Evolutionary conservation across 148 eudicot species (phyloP).

Genomic region (Vaccinium corymbosum): DNA sequence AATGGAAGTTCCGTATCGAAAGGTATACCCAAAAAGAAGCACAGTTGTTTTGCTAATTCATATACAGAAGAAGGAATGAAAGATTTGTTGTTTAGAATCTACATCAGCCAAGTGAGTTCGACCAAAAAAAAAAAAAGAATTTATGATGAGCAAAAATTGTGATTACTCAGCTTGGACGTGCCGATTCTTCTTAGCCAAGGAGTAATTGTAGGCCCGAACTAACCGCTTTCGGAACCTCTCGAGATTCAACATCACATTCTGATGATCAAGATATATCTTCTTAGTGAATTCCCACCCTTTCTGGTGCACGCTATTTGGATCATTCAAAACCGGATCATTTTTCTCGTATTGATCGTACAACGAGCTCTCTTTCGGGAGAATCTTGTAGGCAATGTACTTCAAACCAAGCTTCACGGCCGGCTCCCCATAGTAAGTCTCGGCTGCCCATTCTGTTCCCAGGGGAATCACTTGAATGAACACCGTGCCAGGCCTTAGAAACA

Average conservation of each 20-base stretch:
- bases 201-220: slow-evolving; percentile 57
- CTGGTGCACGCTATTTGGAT: slow-evolving; percentile 52
- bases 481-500: slow-evolving; percentile 62
- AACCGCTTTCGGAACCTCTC: slow-evolving; percentile 61
- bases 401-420: slow-evolving; percentile 71
- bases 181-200: slow-evolving; percentile 27
- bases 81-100: neutral
- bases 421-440: slow-evolving; percentile 73
- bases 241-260: slow-evolving; percentile 67
- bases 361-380: slow-evolving; percentile 72
- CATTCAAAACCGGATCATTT: slow-evolving; percentile 56
- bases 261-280: slow-evolving; percentile 78
- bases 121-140: slow-evolving; percentile 34
- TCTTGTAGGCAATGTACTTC: slow-evolving; percentile 69
- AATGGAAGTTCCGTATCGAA: neutral
- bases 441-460: slow-evolving; percentile 82
- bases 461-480: slow-evolving; percentile 85
- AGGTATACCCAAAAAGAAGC: neutral
- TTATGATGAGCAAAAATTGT: neutral
- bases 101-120: slow-evolving; percentile 12
- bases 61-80: neutral
- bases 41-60: neutral
- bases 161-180: slow-evolving; percentile 22
- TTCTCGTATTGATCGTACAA: slow-evolving; percentile 54
- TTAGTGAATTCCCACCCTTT: slow-evolving; percentile 89